These are phyloP conservation scores for Jacaranda mimosifolia DNA, from an alignment of 257 asterid species.

Conservation along the genomic window DNA sequence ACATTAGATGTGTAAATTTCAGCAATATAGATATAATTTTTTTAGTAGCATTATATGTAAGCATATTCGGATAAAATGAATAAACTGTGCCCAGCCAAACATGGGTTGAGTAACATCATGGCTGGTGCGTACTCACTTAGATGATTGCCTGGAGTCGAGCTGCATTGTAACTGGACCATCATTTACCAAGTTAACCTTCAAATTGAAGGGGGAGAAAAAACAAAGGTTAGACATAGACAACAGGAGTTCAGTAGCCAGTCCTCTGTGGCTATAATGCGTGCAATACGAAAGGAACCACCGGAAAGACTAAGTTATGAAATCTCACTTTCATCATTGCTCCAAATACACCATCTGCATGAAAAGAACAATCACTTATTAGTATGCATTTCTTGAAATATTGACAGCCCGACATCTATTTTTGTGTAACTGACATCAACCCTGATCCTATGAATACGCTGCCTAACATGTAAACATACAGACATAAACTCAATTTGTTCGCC, in stretches of 20 bases:
- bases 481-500: not conserved
- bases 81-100: not conserved
- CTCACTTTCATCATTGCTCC: conserved; percentile 96
- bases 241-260: not conserved
- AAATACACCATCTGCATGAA: conserved; percentile 81
- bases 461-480: not conserved
- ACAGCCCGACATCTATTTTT: not conserved
- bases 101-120: not conserved
- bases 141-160: conserved; percentile 79
- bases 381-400: not conserved
- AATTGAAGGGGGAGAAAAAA: conserved; percentile 6
- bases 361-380: conserved; percentile 22
- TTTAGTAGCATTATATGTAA: not conserved
- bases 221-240: not conserved
- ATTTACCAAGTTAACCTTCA: conserved; percentile 84
- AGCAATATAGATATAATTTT: not conserved
- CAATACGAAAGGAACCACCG: not conserved
- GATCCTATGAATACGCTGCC: not conserved
- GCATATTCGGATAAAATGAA: not conserved
- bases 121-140: conserved; percentile 51
- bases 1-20: not conserved
- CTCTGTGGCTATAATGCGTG: not conserved
- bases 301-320: conserved; percentile 34
- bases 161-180: conserved; percentile 97
- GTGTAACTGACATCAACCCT: not conserved